Percentiles rank a stretch among this genome's conserved stretches.
These are phyloP conservation scores for Leucoagaricus sp. DNA, from an alignment of 1,284 basidiomycete genomes.

Conservation along the genomic window DNA sequence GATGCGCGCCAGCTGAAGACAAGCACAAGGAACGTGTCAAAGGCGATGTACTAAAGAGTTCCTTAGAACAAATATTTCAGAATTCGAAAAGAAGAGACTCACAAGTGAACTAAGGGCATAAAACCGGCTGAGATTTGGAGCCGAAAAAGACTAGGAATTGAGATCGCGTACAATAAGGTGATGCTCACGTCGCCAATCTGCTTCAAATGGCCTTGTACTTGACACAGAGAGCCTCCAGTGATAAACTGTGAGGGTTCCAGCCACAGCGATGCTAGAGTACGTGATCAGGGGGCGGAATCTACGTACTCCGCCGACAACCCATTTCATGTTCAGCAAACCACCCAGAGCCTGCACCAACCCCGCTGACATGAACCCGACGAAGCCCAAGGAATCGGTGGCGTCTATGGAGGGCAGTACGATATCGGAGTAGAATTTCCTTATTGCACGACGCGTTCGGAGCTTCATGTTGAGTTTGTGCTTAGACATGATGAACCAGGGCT, in stretches of 20 bases:
- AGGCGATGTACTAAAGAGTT: constrained; percentile 3
- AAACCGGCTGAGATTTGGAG: neutral
- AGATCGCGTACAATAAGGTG: neutral
- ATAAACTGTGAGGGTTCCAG: neutral
- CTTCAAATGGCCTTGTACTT: neutral
- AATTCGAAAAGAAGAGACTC: no score
- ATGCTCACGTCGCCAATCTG: constrained; percentile 1
- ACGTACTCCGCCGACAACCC: constrained; percentile 1
- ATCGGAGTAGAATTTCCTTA: neutral
- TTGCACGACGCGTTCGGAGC: neutral
- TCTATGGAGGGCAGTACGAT: neutral
- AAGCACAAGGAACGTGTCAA: neutral
- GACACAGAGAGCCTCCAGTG: neutral
- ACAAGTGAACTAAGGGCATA: neutral
- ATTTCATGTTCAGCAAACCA: neutral
- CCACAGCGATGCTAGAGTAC: neutral
- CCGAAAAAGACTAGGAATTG: neutral
- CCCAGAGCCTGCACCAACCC: constrained; percentile 2
- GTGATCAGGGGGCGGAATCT: no score
- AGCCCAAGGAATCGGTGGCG: constrained; percentile 1
- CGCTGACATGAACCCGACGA: neutral
- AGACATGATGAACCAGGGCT: no score
- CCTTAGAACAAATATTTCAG: no score
- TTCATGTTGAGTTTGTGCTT: neutral
- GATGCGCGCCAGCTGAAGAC: neutral